Evolutionary conservation across 1,139 yeast species (phyloP).

Genomic region (Kodamaea sp.): DNA sequence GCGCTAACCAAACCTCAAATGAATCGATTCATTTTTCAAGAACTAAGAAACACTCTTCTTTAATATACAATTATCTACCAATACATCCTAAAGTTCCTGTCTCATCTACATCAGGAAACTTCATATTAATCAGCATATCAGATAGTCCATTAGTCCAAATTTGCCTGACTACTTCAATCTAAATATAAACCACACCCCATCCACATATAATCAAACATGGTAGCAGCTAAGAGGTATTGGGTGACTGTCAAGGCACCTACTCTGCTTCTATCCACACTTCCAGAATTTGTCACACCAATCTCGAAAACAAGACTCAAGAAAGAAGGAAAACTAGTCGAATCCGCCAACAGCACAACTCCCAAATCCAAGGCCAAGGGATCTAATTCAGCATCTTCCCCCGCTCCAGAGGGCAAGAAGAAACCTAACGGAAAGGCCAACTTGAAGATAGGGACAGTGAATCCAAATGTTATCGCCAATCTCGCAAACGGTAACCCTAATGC

Average conservation of each 20-base stretch:
- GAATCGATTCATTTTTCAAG: no score
- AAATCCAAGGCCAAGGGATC: constrained; percentile 11
- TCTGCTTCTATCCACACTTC: constrained; percentile 34
- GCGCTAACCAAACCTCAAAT: no score
- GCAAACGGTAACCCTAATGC: constrained; percentile 9
- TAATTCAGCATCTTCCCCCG: constrained; percentile 21
- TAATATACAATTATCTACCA: no score
- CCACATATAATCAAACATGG: constrained; percentile 20
- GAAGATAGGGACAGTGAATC: not conserved
- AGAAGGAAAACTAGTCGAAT: constrained; percentile 24
- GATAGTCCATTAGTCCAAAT: not conserved
- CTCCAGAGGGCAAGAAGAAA: constrained; percentile 16
- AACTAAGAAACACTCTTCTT: no score
- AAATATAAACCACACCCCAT: not conserved
- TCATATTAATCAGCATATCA: no score
- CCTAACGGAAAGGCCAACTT: constrained; percentile 5
- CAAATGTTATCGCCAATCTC: constrained; percentile 12
- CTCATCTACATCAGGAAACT: no score
- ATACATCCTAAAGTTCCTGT: no score
- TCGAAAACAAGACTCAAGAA: constrained; percentile 34
- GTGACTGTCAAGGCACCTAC: constrained; percentile 36
- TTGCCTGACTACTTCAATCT: not conserved
- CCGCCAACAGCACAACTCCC: constrained; percentile 12
- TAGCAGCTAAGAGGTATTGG: constrained; percentile 34
- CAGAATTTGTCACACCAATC: constrained; percentile 36